Evolutionary conservation across 1,139 yeast species (phyloP).

Genomic region (Lodderomyces pseudojiufengensis): DNA sequence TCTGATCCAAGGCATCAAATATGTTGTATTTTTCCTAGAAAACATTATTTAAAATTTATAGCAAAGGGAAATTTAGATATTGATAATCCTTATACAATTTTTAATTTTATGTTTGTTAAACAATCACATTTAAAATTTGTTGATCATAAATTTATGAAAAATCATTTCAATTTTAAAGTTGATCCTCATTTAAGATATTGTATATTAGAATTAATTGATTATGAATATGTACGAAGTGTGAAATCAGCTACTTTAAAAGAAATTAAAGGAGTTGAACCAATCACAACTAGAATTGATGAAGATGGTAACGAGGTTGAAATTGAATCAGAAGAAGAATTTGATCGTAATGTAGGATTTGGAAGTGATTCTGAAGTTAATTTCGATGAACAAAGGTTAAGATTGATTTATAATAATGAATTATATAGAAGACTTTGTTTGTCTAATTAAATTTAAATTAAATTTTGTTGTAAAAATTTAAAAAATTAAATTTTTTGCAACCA

Average conservation of each 20-base stretch:
- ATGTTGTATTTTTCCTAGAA: constrained; percentile 1
- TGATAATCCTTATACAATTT: constrained; percentile 1
- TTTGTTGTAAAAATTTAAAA: no score
- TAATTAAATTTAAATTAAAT: no score
- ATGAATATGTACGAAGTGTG: constrained; percentile 4
- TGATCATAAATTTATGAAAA: not conserved
- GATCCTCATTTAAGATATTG: constrained; percentile 1
- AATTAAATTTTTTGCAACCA: no score
- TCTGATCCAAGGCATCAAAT: constrained; percentile 3
- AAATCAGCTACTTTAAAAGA: constrained; percentile 1
- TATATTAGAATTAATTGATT: constrained; percentile 1
- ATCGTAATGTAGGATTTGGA: not conserved
- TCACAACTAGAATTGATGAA: no score
- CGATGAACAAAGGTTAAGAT: not conserved
- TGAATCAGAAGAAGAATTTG: constrained; percentile 3
- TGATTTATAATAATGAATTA: constrained; percentile 4
- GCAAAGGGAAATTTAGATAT: not conserved
- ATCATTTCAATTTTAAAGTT: constrained; percentile 1
- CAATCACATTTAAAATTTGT: constrained; percentile 1
- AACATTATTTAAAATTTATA: not conserved
- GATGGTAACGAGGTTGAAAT: not conserved
- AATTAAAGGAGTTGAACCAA: not conserved
- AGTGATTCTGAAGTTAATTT: not conserved
- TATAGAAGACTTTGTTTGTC: constrained; percentile 1
- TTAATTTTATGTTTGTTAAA: not conserved